Base-by-base conservation (phyloP, 768 basidiomycete species). In the Leccinellum luteum region DNA sequence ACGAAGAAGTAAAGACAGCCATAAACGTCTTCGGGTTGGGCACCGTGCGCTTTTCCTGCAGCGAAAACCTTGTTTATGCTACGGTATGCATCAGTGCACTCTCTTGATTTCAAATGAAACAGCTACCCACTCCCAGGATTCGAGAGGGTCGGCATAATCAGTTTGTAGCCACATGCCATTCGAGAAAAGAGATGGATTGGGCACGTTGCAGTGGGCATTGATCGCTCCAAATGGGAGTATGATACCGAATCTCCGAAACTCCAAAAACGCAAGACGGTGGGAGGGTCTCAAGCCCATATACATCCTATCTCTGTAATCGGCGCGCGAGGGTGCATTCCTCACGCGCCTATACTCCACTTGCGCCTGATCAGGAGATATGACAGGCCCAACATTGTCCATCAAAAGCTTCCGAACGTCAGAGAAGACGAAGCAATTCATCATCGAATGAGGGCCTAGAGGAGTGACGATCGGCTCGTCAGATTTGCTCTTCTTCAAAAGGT, bases 1-100 rank as follows among this genome's bases (percentile, higher is more conserved):
- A 82, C 54, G 58, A 74, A 75, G 55, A 81, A 81, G 63, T 79
- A 80, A 31, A 82, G 75, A 51, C 79, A 82, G 4, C 81, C 81
- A 54, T 76, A 79, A 31, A 81, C 70, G 62, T 82, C 81, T 52
- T 76, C 79, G 0, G 65, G 56, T 6, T 66, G 69, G 7, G 75
- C 73, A 2, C 79, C 78, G 23, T 76, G 69, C 1, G 68, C 72
- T 38, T 55, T 59, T n/a, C 81, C 81, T 0, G 75, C 69, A 15
- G 64, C 56, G 32, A 76, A 66, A 19, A 82, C 74, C n/a, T 71
- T 60, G 25, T 76, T 66, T n/a, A 78, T 51, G 61, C 80, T 80
- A 55, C 38, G 34, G 53, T 54, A 25, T 10, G 3, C 30, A 27
- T 66, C 17, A 63, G 4, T 35, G 13, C 45, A 57, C 51, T 7